Conservation (phyloP, 768 basidiomycete genomes). For the Mycena belliarum region DNA sequence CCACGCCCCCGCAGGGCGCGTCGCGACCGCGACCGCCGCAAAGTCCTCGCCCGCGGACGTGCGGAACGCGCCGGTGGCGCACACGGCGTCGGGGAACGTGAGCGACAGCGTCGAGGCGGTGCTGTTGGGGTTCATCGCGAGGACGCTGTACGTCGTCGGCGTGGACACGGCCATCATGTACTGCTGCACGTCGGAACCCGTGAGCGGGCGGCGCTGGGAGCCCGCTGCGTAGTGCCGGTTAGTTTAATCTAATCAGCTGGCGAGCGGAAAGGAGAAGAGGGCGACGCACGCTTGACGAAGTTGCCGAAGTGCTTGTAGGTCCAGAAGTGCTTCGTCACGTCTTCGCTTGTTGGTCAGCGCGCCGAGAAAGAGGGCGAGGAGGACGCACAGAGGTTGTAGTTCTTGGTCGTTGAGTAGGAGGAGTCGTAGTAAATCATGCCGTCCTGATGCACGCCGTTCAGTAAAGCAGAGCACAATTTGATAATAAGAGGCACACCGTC, state of each 20-base stretch:
- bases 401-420: constrained; percentile 35
- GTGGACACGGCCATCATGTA: neutral
- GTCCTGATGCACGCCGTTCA: constrained; percentile 28
- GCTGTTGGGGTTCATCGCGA: constrained; percentile 1
- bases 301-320: neutral
- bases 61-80: neutral
- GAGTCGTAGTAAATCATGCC: constrained; percentile 45
- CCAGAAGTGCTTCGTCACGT: neutral
- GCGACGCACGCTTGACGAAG: neutral
- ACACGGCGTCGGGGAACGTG: neutral
- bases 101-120: neutral
- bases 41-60: constrained; percentile 33
- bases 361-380: neutral
- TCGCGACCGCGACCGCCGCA: constrained; percentile 28
- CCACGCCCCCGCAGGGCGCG: constrained; percentile 27
- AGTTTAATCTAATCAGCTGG: neutral
- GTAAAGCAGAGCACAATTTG: no score
- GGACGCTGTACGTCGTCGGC: neutral
- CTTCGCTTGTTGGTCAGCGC: neutral
- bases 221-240: neutral
- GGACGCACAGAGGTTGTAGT: constrained; percentile 35
- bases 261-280: neutral
- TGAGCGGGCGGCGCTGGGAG: neutral
- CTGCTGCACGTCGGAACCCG: neutral
- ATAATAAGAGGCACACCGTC: constrained; percentile 23